Conservation (phyloP, 768 basidiomycete genomes). For the Favolaschia claudopus region DNA sequence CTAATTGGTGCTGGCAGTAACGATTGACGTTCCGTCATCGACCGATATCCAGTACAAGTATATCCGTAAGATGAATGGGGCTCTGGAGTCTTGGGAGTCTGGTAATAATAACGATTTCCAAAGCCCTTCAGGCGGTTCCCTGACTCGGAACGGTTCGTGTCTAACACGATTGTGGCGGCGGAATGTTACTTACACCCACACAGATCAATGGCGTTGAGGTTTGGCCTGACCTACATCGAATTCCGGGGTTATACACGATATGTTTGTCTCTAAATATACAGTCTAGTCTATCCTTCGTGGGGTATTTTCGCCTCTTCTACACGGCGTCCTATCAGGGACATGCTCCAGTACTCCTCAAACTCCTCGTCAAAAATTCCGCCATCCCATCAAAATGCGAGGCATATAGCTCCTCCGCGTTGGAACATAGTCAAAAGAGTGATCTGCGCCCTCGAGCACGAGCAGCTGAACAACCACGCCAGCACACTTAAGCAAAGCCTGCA, state of each 20-base stretch:
- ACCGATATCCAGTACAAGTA: slow-evolving; percentile 75
- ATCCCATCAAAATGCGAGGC: slow-evolving; percentile 45
- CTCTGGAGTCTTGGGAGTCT: slow-evolving; percentile 67
- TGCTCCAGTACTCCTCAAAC: not conserved
- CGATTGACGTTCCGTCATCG: slow-evolving; percentile 64
- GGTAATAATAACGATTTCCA: slow-evolving; percentile 67
- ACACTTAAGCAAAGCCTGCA: slow-evolving; percentile 42
- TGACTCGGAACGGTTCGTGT: slow-evolving; percentile 47
- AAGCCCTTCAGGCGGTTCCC: slow-evolving; percentile 53
- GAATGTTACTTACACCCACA: too few relatives aligned
- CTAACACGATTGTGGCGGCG: too few relatives aligned
- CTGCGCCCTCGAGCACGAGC: slow-evolving; percentile 48
- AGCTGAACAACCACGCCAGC: slow-evolving; percentile 46
- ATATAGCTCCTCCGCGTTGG: slow-evolving; percentile 50
- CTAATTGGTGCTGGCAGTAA: slow-evolving; percentile 47
- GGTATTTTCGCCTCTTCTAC: too few relatives aligned
- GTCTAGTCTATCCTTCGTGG: too few relatives aligned
- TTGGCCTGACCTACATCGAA: too few relatives aligned
- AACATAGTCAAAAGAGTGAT: slow-evolving; percentile 67
- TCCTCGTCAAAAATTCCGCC: slow-evolving; percentile 45
- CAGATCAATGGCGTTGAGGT: too few relatives aligned
- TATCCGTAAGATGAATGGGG: slow-evolving; percentile 62
- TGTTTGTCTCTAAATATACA: too few relatives aligned
- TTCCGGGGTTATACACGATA: too few relatives aligned
- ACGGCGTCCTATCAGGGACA: too few relatives aligned